These are phyloP conservation scores for Streptanthus diversifolius DNA, from an alignment of 345 rosid species.

Conservation along the genomic window DNA sequence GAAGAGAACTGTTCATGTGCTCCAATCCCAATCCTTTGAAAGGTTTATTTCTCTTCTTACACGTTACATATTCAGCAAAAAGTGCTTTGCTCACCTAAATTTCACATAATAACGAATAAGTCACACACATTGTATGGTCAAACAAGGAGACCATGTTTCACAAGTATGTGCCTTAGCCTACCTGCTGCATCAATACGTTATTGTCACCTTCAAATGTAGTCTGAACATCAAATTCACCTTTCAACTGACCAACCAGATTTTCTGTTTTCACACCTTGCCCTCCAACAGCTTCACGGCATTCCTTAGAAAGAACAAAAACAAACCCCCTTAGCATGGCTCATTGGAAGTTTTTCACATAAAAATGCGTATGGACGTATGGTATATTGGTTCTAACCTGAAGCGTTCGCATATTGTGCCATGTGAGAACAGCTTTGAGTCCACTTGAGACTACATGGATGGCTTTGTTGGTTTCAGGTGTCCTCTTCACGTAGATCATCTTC, in stretches of 20 bases:
- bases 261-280: conserved; percentile 95
- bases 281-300: conserved; percentile 97
- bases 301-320: conserved; percentile 37
- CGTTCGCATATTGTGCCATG: conserved; percentile 95
- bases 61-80: conserved; percentile 60
- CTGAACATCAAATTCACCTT: conserved; percentile 87
- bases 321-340: background rate
- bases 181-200: conserved; percentile 94
- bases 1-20: conserved; percentile 72
- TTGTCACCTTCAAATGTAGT: conserved; percentile 96
- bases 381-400: conserved; percentile 63
- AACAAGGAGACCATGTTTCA: background rate
- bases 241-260: conserved; percentile 78
- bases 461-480: conserved; percentile 77
- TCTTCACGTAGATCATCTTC: conserved; percentile 70
- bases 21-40: conserved; percentile 74
- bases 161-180: conserved; percentile 16
- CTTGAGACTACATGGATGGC: conserved; percentile 77
- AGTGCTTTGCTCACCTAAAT: conserved; percentile 91
- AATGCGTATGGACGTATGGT: background rate
- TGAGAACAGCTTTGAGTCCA: conserved; percentile 67
- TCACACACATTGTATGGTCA: background rate
- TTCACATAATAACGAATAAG: background rate
- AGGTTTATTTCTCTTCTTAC: conserved; percentile 62
- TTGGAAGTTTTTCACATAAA: background rate